Percentiles rank a stretch among this genome's conserved stretches.
These are phyloP conservation scores for Pythium myriotylum DNA, from an alignment of 352 stramenopile genomes.

Conservation along the genomic window DNA sequence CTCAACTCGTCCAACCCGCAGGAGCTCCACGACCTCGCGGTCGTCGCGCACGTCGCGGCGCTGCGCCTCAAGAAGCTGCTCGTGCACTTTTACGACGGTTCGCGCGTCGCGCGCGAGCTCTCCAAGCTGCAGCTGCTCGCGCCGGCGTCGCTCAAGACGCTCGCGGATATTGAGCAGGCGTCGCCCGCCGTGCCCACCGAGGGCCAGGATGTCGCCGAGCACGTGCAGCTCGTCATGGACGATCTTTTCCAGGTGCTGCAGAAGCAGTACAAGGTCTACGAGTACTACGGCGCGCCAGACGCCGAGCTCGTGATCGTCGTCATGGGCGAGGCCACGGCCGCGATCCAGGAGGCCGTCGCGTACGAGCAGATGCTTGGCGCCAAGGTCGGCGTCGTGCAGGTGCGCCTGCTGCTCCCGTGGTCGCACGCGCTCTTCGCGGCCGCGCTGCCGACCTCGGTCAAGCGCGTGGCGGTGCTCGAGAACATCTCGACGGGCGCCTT, in stretches of 20 bases:
- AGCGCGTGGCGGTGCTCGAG: conserved; percentile 76
- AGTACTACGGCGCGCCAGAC: conserved; percentile 70
- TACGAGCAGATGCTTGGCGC: conserved; percentile 76
- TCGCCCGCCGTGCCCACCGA: conserved; percentile 10
- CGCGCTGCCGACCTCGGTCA: conserved; percentile 51
- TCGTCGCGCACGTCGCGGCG: conserved; percentile 75
- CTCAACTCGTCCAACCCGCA: conserved; percentile 70
- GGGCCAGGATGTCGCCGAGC: conserved; percentile 46
- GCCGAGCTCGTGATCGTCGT: conserved; percentile 76
- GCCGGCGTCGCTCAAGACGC: conserved; percentile 49
- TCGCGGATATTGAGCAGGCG: conserved; percentile 39
- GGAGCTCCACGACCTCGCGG: conserved; percentile 78
- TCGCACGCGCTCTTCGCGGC: conserved; percentile 71
- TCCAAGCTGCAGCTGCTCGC: conserved; percentile 62
- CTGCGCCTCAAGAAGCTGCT: conserved; percentile 60
- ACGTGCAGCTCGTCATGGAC: conserved; percentile 77
- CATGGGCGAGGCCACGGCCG: conserved; percentile 59
- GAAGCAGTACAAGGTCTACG: conserved; percentile 81
- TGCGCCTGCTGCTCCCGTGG: conserved; percentile 74
- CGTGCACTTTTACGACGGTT: conserved; percentile 83
- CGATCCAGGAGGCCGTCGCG: conserved; percentile 58
- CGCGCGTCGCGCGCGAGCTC: conserved; percentile 62
- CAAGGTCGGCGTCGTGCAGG: conserved; percentile 81
- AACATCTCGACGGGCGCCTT: conserved; percentile 65
- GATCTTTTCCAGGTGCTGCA: conserved; percentile 73